These are phyloP conservation scores for Aspergillus bertholletiae DNA, from an alignment of 495 filamentous ascomycete species.

Conservation along the genomic window DNA sequence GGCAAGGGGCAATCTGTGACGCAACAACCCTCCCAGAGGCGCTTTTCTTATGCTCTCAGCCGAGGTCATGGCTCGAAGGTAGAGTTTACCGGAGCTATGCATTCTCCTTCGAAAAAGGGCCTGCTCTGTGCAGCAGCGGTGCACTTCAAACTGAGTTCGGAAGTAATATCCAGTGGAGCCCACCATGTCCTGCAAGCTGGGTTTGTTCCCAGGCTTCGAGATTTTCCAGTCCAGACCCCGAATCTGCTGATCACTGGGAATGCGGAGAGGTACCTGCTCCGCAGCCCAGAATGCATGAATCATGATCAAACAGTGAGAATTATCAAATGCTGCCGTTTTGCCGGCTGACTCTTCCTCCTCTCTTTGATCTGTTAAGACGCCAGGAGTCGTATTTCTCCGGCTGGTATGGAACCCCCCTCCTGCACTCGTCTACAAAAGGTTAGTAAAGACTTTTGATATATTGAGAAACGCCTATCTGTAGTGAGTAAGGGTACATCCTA, in stretches of 20 bases:
- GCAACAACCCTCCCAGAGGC: background rate
- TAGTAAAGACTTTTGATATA: constrained; percentile 8
- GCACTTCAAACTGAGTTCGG: background rate
- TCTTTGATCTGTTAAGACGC: background rate
- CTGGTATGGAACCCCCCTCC: constrained; percentile 18
- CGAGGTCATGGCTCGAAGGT: background rate
- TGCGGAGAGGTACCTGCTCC: constrained; percentile 11
- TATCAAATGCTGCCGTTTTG: constrained; percentile 3
- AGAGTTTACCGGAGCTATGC: background rate
- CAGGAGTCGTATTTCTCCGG: constrained; percentile 11
- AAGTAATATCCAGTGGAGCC: background rate
- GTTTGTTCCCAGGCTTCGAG: background rate
- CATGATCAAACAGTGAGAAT: background rate
- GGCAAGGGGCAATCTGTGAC: background rate
- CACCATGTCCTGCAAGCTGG: background rate
- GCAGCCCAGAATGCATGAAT: constrained; percentile 19
- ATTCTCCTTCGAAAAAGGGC: background rate
- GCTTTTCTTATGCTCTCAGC: background rate
- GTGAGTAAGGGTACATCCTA: background rate
- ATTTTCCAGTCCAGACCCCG: background rate
- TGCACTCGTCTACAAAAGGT: constrained; percentile 8
- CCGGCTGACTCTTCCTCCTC: constrained; percentile 17
- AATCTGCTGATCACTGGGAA: constrained; percentile 11
- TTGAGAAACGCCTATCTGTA: constrained; percentile 3
- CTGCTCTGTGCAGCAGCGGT: background rate